Percentiles rank a stretch among this genome's conserved stretches.
Evolutionary conservation across 768 basidiomycete species (phyloP).

Genomic region (Kwoniella newhampshirensis): DNA sequence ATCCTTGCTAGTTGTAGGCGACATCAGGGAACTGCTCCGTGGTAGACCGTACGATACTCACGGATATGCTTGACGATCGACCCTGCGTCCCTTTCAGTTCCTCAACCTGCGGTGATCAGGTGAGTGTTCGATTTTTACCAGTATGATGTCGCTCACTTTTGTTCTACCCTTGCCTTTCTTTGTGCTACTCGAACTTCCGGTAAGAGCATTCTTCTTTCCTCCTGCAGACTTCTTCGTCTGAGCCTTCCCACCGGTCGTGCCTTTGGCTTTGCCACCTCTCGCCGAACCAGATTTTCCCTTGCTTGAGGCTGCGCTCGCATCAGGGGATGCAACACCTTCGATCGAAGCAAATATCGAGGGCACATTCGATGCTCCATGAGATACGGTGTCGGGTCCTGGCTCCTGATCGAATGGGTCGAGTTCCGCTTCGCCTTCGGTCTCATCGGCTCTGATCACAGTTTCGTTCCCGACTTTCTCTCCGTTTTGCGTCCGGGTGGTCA

Average conservation of each 20-base stretch:
- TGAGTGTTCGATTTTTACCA: too few species aligned
- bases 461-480: background rate
- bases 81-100: slow-evolving; percentile 19
- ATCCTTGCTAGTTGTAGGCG: background rate
- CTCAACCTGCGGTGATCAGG: too few species aligned
- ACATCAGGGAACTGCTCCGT: background rate
- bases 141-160: too few species aligned
- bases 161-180: slow-evolving; percentile 19
- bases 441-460: background rate
- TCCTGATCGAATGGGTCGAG: background rate
- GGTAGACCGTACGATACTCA: slow-evolving; percentile 5
- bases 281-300: background rate
- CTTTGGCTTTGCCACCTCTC: background rate
- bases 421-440: slow-evolving; percentile 6
- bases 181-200: background rate
- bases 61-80: slow-evolving; percentile 10
- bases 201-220: background rate
- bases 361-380: too few species aligned
- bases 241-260: background rate
- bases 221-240: slow-evolving; percentile 6
- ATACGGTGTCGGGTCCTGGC: background rate
- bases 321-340: too few species aligned
- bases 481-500: background rate
- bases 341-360: too few species aligned
- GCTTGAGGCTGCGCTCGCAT: slow-evolving; percentile 3